Conservation (phyloP, 2,329 filamentous ascomycete genomes). For the Colletotrichum noveboracense region DNA sequence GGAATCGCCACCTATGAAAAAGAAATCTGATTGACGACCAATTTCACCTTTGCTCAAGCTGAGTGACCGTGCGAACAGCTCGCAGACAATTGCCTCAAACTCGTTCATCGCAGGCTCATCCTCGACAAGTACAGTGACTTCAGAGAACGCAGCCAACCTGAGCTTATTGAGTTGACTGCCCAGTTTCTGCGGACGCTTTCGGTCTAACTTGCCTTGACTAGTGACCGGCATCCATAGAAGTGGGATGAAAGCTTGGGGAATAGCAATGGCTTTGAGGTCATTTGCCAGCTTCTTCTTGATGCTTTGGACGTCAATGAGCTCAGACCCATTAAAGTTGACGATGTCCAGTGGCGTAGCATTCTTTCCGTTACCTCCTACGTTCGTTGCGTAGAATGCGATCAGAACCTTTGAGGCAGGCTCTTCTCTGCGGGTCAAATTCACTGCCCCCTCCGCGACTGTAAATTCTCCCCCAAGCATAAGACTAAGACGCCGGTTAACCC, state of each 20-base stretch:
- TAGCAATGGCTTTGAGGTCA: neutral
- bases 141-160: neutral
- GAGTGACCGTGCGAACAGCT: neutral
- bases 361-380: neutral
- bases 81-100: neutral
- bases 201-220: neutral
- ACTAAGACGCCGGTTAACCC: neutral
- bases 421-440: neutral
- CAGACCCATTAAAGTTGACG: neutral
- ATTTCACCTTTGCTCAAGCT: neutral
- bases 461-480: neutral
- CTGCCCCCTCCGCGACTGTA: neutral
- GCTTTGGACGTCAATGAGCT: neutral
- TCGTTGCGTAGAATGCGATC: neutral
- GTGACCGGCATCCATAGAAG: neutral
- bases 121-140: rapidly evolving
- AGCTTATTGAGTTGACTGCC: neutral
- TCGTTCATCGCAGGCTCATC: neutral
- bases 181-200: neutral
- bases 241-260: neutral
- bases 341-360: neutral
- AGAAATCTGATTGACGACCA: neutral
- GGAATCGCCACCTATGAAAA: neutral
- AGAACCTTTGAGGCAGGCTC: neutral
- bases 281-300: neutral